Percentiles rank a stretch among this genome's conserved stretches.
phyloP scores from a whole-genome alignment of 129 eudicot species.

The Scalesia atractyloides region DNA sequence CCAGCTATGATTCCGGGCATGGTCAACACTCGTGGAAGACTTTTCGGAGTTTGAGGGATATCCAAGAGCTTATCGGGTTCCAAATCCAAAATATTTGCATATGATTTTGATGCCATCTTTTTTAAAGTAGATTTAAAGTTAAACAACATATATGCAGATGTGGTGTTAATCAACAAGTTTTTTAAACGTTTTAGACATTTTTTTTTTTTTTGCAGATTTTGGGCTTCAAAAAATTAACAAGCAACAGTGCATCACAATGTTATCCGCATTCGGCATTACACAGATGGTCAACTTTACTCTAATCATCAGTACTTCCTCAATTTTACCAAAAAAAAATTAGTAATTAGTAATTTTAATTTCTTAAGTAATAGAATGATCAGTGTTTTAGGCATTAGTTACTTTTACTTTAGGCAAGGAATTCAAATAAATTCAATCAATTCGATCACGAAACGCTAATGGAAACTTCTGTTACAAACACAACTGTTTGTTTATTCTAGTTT shows the following conservation, averaged over 20 bases:
- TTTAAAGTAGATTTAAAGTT: neutral
- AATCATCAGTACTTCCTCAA: neutral
- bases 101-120: constrained; percentile 68
- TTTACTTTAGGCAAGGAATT: constrained; percentile 9
- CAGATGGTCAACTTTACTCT: neutral
- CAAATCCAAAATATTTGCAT: constrained; percentile 55
- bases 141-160: constrained; percentile 3
- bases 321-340: constrained; percentile 12
- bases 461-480: neutral
- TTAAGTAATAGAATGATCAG: constrained; percentile 12
- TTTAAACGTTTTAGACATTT: too few relatives aligned
- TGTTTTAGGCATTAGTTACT: constrained; percentile 9
- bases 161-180: constrained; percentile 12
- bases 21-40: constrained; percentile 76
- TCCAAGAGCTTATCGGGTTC: constrained; percentile 63
- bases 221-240: neutral
- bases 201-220: too few relatives aligned
- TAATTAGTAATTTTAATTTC: too few relatives aligned
- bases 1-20: constrained; percentile 74
- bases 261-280: neutral
- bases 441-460: neutral
- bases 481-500: too few relatives aligned
- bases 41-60: constrained; percentile 80
- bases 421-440: neutral
- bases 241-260: neutral